Conservation (phyloP, 2,329 filamentous ascomycete genomes). For the Acarospora socialis region DNA sequence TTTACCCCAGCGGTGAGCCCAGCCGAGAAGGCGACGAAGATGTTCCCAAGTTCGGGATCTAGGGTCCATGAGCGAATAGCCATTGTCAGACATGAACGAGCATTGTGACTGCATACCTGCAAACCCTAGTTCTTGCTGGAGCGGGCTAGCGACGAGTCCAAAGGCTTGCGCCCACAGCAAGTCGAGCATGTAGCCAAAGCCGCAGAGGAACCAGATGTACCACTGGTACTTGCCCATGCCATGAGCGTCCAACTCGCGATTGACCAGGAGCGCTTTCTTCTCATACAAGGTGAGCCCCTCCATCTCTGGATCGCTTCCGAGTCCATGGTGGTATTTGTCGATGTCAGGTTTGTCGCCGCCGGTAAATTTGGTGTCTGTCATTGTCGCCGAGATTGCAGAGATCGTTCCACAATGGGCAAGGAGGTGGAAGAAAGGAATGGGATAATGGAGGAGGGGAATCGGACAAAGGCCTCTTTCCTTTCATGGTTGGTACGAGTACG, state of each 20-base stretch:
- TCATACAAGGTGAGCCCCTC: slow-evolving; percentile 15
- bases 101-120: slow-evolving; percentile 9
- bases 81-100: no score
- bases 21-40: slow-evolving; percentile 40
- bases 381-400: no score
- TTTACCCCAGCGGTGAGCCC: slow-evolving; percentile 37
- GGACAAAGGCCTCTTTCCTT: no score
- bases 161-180: slow-evolving; percentile 45
- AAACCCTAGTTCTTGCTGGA: slow-evolving; percentile 45
- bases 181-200: slow-evolving; percentile 27
- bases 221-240: slow-evolving; percentile 15
- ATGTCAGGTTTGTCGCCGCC: no score
- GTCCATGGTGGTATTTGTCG: slow-evolving; percentile 6
- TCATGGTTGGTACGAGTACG: no score
- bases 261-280: slow-evolving; percentile 14
- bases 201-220: slow-evolving; percentile 14
- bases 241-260: slow-evolving; percentile 12
- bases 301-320: slow-evolving; percentile 11
- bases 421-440: no score
- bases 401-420: no score
- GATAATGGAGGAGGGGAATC: no score
- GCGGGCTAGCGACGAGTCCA: slow-evolving; percentile 37
- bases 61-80: no score
- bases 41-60: slow-evolving; percentile 32
- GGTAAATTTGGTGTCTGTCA: no score